A percentile compares a stretch with the other conserved stretches of the same genome.
Conservation (phyloP, 2,329 filamentous ascomycete genomes). For the Alternaria sp. region DNA sequence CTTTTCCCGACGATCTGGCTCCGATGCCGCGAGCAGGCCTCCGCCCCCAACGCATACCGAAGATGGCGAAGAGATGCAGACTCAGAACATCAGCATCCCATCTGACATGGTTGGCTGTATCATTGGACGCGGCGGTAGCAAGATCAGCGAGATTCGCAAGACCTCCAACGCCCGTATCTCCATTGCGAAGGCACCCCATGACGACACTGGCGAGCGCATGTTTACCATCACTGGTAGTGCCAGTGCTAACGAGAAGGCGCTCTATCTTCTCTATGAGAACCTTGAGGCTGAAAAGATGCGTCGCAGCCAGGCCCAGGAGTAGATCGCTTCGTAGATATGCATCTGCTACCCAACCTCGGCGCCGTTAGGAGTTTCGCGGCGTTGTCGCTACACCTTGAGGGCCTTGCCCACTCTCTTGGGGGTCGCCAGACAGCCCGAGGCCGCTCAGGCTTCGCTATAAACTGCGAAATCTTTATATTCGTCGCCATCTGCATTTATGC, state of each 20-base stretch:
- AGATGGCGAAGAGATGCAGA: constrained; percentile 97
- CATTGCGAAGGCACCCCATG: constrained; percentile 95
- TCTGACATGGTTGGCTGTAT: constrained; percentile 99
- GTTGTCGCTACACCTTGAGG: background rate
- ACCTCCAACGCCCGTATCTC: constrained; percentile 96
- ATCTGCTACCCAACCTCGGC: constrained; percentile 7
- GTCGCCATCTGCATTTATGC: constrained; percentile 9
- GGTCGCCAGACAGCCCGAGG: constrained; percentile 1
- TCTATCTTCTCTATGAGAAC: constrained; percentile 98
- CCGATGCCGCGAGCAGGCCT: constrained; percentile 79
- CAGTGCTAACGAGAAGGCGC: constrained; percentile 91
- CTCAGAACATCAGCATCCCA: constrained; percentile 99
- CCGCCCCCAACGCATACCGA: constrained; percentile 86
- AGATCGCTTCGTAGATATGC: constrained; percentile 9
- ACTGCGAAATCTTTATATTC: constrained; percentile 6
- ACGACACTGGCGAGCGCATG: constrained; percentile 98
- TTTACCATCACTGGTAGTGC: constrained; percentile 98
- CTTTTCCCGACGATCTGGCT: constrained; percentile 79
- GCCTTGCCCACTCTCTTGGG: background rate
- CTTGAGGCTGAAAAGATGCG: constrained; percentile 99
- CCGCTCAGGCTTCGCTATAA: constrained; percentile 6
- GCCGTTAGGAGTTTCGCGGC: background rate
- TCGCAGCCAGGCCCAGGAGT: constrained; percentile 75
- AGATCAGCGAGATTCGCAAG: constrained; percentile 99
- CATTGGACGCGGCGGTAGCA: constrained; percentile 91